Base-by-base conservation (phyloP, 2,329 filamentous ascomycete genomes). In the Colletotrichum sublineola region DNA sequence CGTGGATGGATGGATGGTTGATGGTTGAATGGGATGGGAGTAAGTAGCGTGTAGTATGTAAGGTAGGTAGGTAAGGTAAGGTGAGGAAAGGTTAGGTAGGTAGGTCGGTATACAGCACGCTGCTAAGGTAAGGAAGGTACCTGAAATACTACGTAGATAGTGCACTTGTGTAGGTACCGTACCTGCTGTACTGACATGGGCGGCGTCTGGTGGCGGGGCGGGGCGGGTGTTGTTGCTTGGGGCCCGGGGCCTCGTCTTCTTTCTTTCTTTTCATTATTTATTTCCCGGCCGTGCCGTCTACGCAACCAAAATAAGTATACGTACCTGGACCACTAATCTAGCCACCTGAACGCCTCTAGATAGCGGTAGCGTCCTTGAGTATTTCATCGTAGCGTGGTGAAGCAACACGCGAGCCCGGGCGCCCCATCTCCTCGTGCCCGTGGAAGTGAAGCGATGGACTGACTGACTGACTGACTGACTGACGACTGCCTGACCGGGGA, bases 141-240 rank as follows among this genome's bases (percentile, higher is more conserved):
- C 24, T 24, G 24, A 24, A 24, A 24, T 24, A 24, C 24, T 24
- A 24, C 24, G 24, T 24, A 24, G 24, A 24, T 24, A 24, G 24
- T 24, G 24, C 24, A 24, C 24, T 24, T 24, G 24, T 24, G 24
- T 24, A 24, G 38, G 40, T 42, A 42, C 40, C n/a, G 40, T 42
- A 42, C 12, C 14, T 8, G 12, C 40, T 42, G 40, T 18, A 42
- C 14, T 2, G 42, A 44, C 18, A 6, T 20, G 42, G 61, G 33
- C 48, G 15, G 65, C 48, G 50, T 38, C 46, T 36, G 64, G 64
- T 67, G 64, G 64, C 64, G 64, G 55, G 64, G 64, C 64, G 64
- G 55, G 64, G 53, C 44, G 55, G 24, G 31, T 50, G 64, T 66
- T 66, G 63, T 38, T 66, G 63, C 58, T 62, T 33, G 24, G 65